Evolutionary conservation across 345 rosid species (phyloP).

Genomic region (Gossypium thurberi): DNA sequence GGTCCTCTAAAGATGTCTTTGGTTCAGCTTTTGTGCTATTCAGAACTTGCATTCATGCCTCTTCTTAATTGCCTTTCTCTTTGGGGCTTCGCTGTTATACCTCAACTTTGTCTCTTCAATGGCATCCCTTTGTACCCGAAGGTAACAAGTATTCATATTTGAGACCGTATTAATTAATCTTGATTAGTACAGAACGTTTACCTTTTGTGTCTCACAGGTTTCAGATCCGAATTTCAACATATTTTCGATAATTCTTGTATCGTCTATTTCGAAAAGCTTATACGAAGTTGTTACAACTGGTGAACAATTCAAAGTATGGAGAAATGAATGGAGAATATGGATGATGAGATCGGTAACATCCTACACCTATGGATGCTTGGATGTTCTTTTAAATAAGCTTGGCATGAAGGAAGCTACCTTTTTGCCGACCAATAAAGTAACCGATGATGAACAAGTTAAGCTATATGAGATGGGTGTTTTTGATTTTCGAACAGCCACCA

Average conservation of each 20-base stretch:
- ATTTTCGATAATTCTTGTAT: constrained; percentile 23
- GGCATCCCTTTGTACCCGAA: constrained; percentile 35
- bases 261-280: constrained; percentile 14
- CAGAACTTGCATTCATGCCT: constrained; percentile 13
- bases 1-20: constrained; percentile 23
- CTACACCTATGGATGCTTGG: constrained; percentile 20
- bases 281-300: constrained; percentile 21
- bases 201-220: constrained; percentile 17
- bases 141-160: constrained; percentile 18
- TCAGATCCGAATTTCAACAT: constrained; percentile 13
- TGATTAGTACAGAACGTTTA: not conserved
- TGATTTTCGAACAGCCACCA: constrained; percentile 27
- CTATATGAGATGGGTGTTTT: constrained; percentile 29
- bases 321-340: constrained; percentile 33
- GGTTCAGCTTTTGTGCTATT: constrained; percentile 23
- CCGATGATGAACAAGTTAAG: constrained; percentile 18
- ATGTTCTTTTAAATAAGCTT: constrained; percentile 22
- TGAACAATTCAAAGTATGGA: constrained; percentile 17
- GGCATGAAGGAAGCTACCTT: constrained; percentile 32
- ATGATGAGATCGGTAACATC: constrained; percentile 32
- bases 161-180: not conserved
- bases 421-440: constrained; percentile 32
- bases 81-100: constrained; percentile 29
- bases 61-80: constrained; percentile 23
- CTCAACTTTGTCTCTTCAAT: constrained; percentile 34